Evolutionary conservation across 2,329 filamentous ascomycete species (phyloP).

Genomic region (Albifimbria verrucaria): DNA sequence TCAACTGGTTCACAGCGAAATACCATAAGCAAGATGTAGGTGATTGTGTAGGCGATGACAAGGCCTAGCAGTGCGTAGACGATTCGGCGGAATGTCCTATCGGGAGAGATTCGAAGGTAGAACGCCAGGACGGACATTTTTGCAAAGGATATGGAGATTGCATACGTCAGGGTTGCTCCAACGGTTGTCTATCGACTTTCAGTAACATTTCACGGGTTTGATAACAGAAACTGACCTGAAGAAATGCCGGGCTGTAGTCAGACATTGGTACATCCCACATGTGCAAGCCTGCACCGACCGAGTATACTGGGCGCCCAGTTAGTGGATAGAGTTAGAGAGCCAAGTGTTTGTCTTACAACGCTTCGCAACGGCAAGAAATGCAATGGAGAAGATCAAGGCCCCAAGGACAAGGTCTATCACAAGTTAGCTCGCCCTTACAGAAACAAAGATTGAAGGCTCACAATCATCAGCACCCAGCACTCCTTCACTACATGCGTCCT

Average conservation of each 20-base stretch:
- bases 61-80: conserved; percentile 26
- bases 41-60: conserved; percentile 35
- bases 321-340: rapidly evolving
- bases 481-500: conserved; percentile 22
- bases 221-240: conserved; percentile 13
- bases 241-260: conserved; percentile 19
- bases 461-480: conserved; percentile 24
- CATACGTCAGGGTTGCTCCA: conserved; percentile 39
- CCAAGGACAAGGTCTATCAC: conserved; percentile 19
- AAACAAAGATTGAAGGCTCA: conserved; percentile 7
- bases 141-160: conserved; percentile 32
- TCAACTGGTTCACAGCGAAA: conserved; percentile 38
- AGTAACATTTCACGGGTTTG: not conserved
- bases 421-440: not conserved
- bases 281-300: conserved; percentile 22
- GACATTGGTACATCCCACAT: conserved; percentile 22
- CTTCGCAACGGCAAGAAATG: conserved; percentile 17
- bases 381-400: conserved; percentile 18
- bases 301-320: conserved; percentile 14
- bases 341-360: conserved; percentile 13
- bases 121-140: conserved; percentile 44
- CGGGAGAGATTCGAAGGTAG: conserved; percentile 38
- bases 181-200: conserved; percentile 21
- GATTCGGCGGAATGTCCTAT: conserved; percentile 15
- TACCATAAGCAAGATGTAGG: conserved; percentile 35